Conservation (phyloP, 129 eudicot genomes). For the Apium graveolens region DNA sequence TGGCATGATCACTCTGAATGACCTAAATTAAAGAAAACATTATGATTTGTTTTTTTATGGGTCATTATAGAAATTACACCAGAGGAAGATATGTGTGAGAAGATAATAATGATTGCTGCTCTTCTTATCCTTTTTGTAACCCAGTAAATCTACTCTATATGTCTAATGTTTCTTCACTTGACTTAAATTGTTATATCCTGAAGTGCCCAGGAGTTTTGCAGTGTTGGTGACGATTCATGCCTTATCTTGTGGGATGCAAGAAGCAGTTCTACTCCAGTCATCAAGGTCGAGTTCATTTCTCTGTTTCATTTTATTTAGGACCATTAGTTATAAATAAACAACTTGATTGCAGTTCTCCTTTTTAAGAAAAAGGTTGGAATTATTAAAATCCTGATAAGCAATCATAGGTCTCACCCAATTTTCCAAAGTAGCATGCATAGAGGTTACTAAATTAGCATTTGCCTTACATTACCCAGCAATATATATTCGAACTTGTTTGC, state of each 20-base stretch:
- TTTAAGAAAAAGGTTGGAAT: background rate
- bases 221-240: conserved; percentile 98
- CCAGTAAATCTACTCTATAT: background rate
- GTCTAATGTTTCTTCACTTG: conserved; percentile 13
- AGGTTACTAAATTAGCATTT: background rate
- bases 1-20: conserved; percentile 1
- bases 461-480: background rate
- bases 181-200: conserved; percentile 15
- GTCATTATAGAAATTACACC: background rate
- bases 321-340: background rate
- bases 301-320: background rate
- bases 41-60: background rate
- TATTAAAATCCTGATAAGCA: background rate
- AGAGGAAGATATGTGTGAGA: background rate
- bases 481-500: background rate
- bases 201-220: conserved; percentile 89
- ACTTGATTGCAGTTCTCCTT: background rate
- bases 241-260: conserved; percentile 96
- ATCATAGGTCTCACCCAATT: background rate
- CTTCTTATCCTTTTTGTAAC: background rate
- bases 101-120: background rate
- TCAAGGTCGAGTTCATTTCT: conserved; percentile 44
- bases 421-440: background rate
- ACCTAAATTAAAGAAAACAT: background rate
- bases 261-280: conserved; percentile 60